A percentile compares a stretch with the other conserved stretches of the same genome.
Evolutionary conservation across 2,329 filamentous ascomycete genomes (phyloP).

Genomic region (Acrocalymma vagum): DNA sequence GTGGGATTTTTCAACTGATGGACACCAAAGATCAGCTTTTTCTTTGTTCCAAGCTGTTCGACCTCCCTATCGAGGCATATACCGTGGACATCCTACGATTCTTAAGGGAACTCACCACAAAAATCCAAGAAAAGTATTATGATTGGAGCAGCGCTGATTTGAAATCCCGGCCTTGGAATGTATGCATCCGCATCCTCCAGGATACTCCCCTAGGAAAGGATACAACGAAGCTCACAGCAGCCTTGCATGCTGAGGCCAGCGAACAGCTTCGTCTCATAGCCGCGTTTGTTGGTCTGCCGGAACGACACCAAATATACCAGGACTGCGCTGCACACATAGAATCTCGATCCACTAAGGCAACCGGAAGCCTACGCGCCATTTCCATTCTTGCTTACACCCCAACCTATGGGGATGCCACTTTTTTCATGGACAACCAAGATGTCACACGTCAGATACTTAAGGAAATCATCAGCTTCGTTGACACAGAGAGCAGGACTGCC

Average conservation of each 20-base stretch:
- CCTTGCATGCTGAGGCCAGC: conserved; percentile 71
- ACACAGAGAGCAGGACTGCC: conserved; percentile 22
- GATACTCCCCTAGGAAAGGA: conserved; percentile 68
- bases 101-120: conserved; percentile 33
- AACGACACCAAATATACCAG: conserved; percentile 69
- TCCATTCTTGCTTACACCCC: conserved; percentile 38
- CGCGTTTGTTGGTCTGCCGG: conserved; percentile 62
- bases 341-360: conserved; percentile 67
- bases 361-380: conserved; percentile 75
- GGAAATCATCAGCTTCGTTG: conserved; percentile 49
- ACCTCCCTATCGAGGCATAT: conserved; percentile 39
- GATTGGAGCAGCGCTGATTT: conserved; percentile 16
- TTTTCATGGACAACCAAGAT: conserved; percentile 35
- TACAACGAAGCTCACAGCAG: conserved; percentile 66
- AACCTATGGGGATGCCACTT: conserved; percentile 20
- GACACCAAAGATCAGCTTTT: conserved; percentile 63
- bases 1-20: conserved; percentile 56
- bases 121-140: conserved; percentile 23
- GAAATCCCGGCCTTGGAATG: conserved; percentile 56
- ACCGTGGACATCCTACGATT: conserved; percentile 42
- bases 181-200: conserved; percentile 74
- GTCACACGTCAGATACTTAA: conserved; percentile 43
- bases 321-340: conserved; percentile 75
- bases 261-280: conserved; percentile 70
- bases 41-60: conserved; percentile 71